Conservation (phyloP, 805 yeast species). For the Yamadazyma phyllophila region DNA sequence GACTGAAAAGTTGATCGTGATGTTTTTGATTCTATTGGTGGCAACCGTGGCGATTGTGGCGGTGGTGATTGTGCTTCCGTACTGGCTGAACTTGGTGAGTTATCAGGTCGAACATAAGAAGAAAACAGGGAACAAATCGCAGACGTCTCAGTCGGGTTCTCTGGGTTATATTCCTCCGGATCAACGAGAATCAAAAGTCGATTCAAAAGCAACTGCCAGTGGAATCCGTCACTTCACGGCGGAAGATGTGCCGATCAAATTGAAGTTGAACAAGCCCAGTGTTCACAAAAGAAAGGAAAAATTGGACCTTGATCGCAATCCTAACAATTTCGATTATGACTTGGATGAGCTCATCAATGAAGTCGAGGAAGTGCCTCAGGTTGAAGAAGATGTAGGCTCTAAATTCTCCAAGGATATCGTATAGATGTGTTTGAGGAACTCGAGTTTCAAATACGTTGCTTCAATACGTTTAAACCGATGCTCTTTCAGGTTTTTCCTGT, state of each 20-base stretch:
- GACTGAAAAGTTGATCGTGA: slow-evolving; percentile 12
- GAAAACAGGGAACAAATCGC: neutral
- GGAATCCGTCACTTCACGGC: slow-evolving; percentile 31
- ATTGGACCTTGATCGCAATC: slow-evolving; percentile 35
- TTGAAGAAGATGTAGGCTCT: neutral
- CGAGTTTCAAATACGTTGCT: slow-evolving; percentile 20
- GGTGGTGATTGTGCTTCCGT: slow-evolving; percentile 45
- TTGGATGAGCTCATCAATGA: slow-evolving; percentile 43
- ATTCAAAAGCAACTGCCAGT: slow-evolving; percentile 11
- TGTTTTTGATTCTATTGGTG: slow-evolving; percentile 38
- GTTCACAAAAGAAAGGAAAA: slow-evolving; percentile 33
- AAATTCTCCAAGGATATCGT: slow-evolving; percentile 11
- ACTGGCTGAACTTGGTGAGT: slow-evolving; percentile 48
- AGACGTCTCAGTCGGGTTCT: slow-evolving; percentile 9
- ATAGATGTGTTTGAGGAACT: slow-evolving; percentile 18
- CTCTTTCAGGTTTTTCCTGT: neutral
- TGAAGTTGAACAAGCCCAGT: slow-evolving; percentile 23
- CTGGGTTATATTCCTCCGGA: slow-evolving; percentile 43
- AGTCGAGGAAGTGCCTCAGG: slow-evolving; percentile 17
- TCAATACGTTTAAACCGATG: slow-evolving; percentile 10
- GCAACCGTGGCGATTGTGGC: slow-evolving; percentile 43
- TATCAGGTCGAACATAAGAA: slow-evolving; percentile 35
- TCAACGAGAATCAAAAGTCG: slow-evolving; percentile 21
- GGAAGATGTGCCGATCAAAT: slow-evolving; percentile 37
- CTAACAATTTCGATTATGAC: slow-evolving; percentile 43